Conservation (phyloP, 2,329 filamentous ascomycete genomes). For the Neofusicoccum sp. region DNA sequence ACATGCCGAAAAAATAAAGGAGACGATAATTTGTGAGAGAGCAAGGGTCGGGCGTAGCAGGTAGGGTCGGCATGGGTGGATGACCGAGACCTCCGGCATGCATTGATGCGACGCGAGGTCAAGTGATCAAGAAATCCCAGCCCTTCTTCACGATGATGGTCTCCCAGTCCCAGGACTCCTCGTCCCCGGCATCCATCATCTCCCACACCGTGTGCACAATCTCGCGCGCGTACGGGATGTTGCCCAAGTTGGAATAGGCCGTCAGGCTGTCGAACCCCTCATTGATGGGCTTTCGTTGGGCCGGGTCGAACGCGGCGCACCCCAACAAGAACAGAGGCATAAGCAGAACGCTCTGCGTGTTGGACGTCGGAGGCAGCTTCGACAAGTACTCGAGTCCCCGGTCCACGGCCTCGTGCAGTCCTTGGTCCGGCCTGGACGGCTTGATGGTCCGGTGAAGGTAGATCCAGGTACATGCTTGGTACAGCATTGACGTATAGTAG, state of each 20-base stretch:
- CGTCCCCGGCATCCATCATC: slow-evolving; percentile 57
- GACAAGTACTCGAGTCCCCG: slow-evolving; percentile 58
- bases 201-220: slow-evolving; percentile 59
- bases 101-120: slow-evolving; percentile 21
- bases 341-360: slow-evolving; percentile 58
- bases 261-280: slow-evolving; percentile 55
- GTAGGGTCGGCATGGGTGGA: too few relatives aligned
- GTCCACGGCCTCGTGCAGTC: slow-evolving; percentile 58
- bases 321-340: slow-evolving; percentile 62
- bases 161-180: slow-evolving; percentile 64
- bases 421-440: slow-evolving; percentile 54
- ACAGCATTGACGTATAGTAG: slow-evolving; percentile 58
- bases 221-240: slow-evolving; percentile 56
- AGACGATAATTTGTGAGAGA: not conserved
- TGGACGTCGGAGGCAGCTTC: slow-evolving; percentile 53
- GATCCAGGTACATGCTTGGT: slow-evolving; percentile 62
- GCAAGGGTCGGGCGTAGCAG: not conserved
- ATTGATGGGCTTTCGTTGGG: slow-evolving; percentile 56
- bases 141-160: slow-evolving; percentile 57
- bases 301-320: slow-evolving; percentile 57
- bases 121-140: slow-evolving; percentile 62
- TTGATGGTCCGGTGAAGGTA: slow-evolving; percentile 62
- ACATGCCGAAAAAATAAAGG: not conserved
- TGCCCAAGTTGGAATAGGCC: slow-evolving; percentile 56
- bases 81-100: too few relatives aligned